phyloP scores from a whole-genome alignment of 305 asterid species.

The Rubia balearica region DNA sequence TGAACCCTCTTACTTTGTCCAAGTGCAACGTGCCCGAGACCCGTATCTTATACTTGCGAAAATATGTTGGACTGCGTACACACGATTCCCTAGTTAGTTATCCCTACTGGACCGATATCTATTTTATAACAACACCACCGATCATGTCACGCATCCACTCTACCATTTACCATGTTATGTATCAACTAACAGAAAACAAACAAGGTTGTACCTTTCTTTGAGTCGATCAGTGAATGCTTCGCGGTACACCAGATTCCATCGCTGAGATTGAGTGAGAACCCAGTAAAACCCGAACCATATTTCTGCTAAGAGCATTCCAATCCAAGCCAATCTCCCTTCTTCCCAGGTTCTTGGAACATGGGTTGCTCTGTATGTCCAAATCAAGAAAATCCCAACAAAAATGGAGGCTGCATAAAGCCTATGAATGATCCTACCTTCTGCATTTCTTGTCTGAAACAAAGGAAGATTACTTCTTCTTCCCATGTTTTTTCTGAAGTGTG shows the following conservation, averaged over 20 bases:
- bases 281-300: conserved; percentile 75
- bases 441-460: conserved; percentile 34
- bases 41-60: too few species aligned
- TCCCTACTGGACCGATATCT: too few species aligned
- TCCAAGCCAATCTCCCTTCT: conserved; percentile 37
- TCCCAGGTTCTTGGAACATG: conserved; percentile 32
- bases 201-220: conserved; percentile 34
- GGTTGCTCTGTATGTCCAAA: conserved; percentile 35
- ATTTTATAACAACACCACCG: too few species aligned
- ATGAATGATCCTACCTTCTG: conserved; percentile 25
- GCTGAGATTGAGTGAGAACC: conserved; percentile 53
- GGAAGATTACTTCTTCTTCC: conserved; percentile 12
- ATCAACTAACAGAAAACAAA: too few species aligned
- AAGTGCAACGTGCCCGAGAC: too few species aligned
- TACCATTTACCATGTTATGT: too few species aligned
- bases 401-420: conserved; percentile 28
- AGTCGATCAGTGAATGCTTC: conserved; percentile 47
- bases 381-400: conserved; percentile 24
- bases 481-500: neutral
- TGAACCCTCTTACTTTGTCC: too few species aligned
- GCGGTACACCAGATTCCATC: conserved; percentile 58
- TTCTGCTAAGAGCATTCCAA: conserved; percentile 69
- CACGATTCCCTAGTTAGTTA: too few species aligned
- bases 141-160: too few species aligned
- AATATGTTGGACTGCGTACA: too few species aligned